Evolutionary conservation across 768 basidiomycete genomes (phyloP).

Genomic region (Pulveroboletus sp.): DNA sequence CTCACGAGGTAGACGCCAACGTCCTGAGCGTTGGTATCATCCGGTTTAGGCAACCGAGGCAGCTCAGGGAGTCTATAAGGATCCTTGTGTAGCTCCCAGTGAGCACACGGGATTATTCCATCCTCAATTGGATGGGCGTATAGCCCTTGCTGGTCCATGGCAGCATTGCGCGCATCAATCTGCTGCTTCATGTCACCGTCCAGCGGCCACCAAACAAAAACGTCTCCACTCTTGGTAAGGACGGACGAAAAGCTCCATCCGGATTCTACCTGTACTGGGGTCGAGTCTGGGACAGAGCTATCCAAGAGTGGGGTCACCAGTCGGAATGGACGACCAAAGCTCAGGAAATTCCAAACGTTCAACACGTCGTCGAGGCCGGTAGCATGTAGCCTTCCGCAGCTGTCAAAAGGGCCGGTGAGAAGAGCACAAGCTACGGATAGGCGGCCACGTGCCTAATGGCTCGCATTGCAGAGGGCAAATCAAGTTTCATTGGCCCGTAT

Average conservation of each 20-base stretch:
- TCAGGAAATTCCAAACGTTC: conserved; percentile 69
- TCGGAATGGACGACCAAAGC: conserved; percentile 75
- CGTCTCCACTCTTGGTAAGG: conserved; percentile 66
- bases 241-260: conserved; percentile 79
- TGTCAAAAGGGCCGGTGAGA: conserved; percentile 28
- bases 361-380: conserved; percentile 55
- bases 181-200: conserved; percentile 37
- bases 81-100: conserved; percentile 52
- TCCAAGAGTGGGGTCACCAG: conserved; percentile 40
- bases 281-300: conserved; percentile 41
- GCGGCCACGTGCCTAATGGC: conserved; percentile 52
- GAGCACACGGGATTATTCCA: conserved; percentile 51
- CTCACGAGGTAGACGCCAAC: conserved; percentile 54
- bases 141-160: conserved; percentile 41
- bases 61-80: conserved; percentile 58
- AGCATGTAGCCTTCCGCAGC: conserved; percentile 75
- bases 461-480: conserved; percentile 53
- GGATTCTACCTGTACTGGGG: conserved; percentile 62
- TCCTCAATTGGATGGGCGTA: conserved; percentile 32
- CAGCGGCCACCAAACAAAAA: conserved; percentile 73
- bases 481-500: conserved; percentile 49
- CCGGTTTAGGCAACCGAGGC: conserved; percentile 54
- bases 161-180: conserved; percentile 36
- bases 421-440: not conserved
- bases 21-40: conserved; percentile 19